Evolutionary conservation across 2,329 filamentous ascomycete species (phyloP), one percentile per base, ranked within the genome.

Genomic region (Didymella pinodella): DNA sequence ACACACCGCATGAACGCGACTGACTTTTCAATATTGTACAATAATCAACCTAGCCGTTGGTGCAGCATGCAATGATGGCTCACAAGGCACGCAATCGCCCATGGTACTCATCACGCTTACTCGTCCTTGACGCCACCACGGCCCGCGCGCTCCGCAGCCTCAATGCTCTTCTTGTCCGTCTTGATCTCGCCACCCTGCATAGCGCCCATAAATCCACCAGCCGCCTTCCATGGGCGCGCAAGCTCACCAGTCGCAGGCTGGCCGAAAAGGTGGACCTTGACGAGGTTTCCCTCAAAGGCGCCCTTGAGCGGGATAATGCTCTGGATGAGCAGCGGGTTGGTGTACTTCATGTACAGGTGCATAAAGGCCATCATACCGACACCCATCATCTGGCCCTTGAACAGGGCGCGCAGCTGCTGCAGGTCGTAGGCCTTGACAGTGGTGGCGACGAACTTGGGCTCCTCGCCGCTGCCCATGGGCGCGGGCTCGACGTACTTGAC

Each of bases 341-440:
- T 98, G 89, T 98, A 99, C 80, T 97, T 93, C 86, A 99, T 91
- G 88, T 98, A 99, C 63, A 99, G 68, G 83, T 99, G 95, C 94
- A 99, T 98, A 75, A 97, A 91, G 63, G 81, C 88, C 94, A 99
- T 98, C 93, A 99, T 99, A 79, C 86, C 93, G 59, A 99, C 85
- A 61, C 95, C 95, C 91, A 97, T 98, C 73, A 96, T 82, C 83
- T 98, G 94, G 65, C 89, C 86, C 80, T 95, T 95, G 86, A 94
- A 92, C 67, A 92, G 85, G 65, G 86, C 84, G 81, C 90, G 90
- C 76, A 98, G 86, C 83, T 98, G 94, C 71, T 86, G 82, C 73
- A 88, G 84, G 80, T 99, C 95, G 85, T 99, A 99, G 75, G 93
- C 93, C 83, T 96, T 90, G 78, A 97, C 86, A 64, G 95, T 99